These are phyloP conservation scores for Trichophyton equinum DNA, from an alignment of 2,329 filamentous ascomycete species.

Conservation along the genomic window DNA sequence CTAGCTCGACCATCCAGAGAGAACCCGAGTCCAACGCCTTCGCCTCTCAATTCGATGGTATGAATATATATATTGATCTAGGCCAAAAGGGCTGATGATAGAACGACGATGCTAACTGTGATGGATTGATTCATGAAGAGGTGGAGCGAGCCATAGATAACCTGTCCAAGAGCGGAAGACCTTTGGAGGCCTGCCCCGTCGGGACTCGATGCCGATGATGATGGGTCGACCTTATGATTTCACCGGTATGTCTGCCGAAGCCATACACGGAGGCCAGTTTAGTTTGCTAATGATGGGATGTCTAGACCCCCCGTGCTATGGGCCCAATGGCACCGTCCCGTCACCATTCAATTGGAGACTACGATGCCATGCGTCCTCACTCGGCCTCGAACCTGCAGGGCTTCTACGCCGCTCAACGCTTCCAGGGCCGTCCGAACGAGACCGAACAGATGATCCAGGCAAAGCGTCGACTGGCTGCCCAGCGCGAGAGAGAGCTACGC, in stretches of 20 bases:
- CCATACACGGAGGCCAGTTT: too few relatives aligned
- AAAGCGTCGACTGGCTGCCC: constrained; percentile 97
- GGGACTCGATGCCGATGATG: constrained; percentile 64
- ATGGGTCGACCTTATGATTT: constrained; percentile 48
- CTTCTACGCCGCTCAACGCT: constrained; percentile 88
- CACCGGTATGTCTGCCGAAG: constrained; percentile 37
- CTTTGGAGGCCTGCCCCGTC: constrained; percentile 59
- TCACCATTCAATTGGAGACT: constrained; percentile 76
- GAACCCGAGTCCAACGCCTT: constrained; percentile 64
- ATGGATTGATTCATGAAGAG: constrained; percentile 44
- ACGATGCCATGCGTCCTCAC: constrained; percentile 62
- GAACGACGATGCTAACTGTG: not conserved
- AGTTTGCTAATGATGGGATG: constrained; percentile 8
- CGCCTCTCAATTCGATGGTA: constrained; percentile 80
- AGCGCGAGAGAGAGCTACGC: constrained; percentile 95
- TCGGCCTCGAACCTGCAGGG: constrained; percentile 72
- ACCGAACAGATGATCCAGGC: constrained; percentile 98
- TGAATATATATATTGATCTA: constrained; percentile 25
- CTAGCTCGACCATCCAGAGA: constrained; percentile 59
- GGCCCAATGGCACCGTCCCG: constrained; percentile 47
- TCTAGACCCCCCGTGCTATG: constrained; percentile 55
- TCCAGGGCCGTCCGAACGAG: constrained; percentile 77
- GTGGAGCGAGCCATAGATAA: constrained; percentile 94
- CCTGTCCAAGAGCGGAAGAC: constrained; percentile 90
- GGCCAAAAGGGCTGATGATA: not conserved